Evolutionary conservation across 176 grass and related monocot genomes (phyloP), one percentile per base, ranked within the genome.

Genomic region (Carex pumila): DNA sequence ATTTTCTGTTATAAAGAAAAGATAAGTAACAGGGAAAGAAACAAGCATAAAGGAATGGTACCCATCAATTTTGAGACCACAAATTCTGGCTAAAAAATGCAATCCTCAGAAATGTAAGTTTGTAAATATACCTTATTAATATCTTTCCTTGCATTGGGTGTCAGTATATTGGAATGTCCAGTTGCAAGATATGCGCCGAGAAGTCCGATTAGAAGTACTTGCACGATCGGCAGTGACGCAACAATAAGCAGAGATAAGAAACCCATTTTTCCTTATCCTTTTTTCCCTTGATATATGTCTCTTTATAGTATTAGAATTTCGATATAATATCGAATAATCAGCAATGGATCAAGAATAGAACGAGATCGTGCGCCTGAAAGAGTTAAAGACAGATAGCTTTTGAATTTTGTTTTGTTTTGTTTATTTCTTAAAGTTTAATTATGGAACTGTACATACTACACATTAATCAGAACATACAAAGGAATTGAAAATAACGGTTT

Each of bases 111-210:
- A 64, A 63, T 7, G 2, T 30, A 6, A 25, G 3, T 12, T 67
- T 43, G 37, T 4, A 82, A 31, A 82, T 41, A 66, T 50, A 90
- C 74, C 82, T 91, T 90, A 86, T 91, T 95, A 36, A 95, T 87
- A 87, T 92, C 88, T 54, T 71, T 30, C 31, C 88, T 86, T 43
- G 90, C 88, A n/a, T 30, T 39, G 1, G 80, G 6, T 5, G 66
- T 84, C 11, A 95, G 83, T 45, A 92, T 41, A 30, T 84, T 82
- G 71, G 71, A 83, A 21, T 86, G 62, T 2, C 55, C 75, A 1
- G 87, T 57, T 22, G 90, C 89, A 22, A 95, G 90, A 80, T 37
- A 92, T 7, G 90, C 93, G 3, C 93, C 90, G 0, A 89, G 79
- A 30, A 87, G 37, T 9, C 66, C 93, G 4, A 92, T 32, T 18